Conservation (phyloP, 2,329 filamentous ascomycete genomes). For the Emmonsiellopsis sp. region DNA sequence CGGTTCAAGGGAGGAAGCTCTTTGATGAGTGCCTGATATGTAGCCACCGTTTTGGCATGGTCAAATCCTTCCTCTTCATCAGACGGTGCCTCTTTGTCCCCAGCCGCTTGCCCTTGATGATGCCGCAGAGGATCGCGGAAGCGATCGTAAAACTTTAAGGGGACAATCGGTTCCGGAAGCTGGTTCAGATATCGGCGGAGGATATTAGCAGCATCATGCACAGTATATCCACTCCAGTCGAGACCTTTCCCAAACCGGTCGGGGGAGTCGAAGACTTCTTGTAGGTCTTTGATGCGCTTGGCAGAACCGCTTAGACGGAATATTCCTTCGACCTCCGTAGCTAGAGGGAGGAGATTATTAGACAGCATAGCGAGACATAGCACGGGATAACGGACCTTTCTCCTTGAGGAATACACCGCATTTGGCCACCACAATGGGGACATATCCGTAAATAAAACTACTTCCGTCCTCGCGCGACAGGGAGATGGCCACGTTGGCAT, state of each 20-base stretch:
- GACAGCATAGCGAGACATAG: constrained; percentile 4
- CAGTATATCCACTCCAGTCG: constrained; percentile 94
- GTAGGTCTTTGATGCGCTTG: constrained; percentile 95
- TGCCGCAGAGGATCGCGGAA: constrained; percentile 75
- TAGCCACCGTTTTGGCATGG: constrained; percentile 63
- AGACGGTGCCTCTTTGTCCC: constrained; percentile 54
- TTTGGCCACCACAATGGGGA: constrained; percentile 96
- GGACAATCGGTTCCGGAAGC: constrained; percentile 91
- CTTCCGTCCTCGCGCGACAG: constrained; percentile 84
- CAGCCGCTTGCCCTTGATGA: constrained; percentile 61
- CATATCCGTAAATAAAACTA: constrained; percentile 97
- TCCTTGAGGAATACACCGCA: constrained; percentile 97
- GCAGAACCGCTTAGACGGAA: constrained; percentile 93
- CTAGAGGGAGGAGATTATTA: constrained; percentile 42
- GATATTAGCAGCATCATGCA: constrained; percentile 96
- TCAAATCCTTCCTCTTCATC: constrained; percentile 69
- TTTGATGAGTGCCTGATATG: constrained; percentile 85
- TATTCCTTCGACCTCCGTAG: constrained; percentile 90
- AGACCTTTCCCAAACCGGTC: constrained; percentile 93
- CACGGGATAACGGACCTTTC: constrained; percentile 57
- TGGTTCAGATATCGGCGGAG: constrained; percentile 92
- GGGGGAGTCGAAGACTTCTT: constrained; percentile 84
- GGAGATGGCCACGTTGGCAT: constrained; percentile 96
- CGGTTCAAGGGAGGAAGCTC: constrained; percentile 87
- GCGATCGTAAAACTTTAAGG: constrained; percentile 81